phyloP scores from a whole-genome alignment of 306 rosid genomes.

The Purshia tridentata region DNA sequence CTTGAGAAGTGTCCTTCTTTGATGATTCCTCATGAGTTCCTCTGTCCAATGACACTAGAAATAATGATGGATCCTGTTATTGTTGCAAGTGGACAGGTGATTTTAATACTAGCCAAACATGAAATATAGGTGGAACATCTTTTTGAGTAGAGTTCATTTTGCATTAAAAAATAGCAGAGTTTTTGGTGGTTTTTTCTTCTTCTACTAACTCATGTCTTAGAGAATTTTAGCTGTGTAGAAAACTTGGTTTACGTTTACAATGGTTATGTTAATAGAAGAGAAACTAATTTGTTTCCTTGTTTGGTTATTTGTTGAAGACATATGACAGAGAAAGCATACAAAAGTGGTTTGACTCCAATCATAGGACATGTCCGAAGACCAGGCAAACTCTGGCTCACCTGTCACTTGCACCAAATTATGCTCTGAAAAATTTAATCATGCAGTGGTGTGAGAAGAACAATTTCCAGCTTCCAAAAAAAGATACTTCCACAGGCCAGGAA shows the following conservation, averaged over 20 bases:
- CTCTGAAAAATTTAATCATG: slow-evolving; percentile 48
- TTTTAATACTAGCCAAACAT: not conserved
- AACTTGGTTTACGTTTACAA: no score
- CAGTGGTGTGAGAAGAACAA: slow-evolving; percentile 71
- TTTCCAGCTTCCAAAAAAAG: slow-evolving; percentile 44
- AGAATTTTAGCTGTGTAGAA: no score
- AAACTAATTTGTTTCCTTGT: slow-evolving; percentile 16
- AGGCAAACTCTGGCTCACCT: slow-evolving; percentile 41
- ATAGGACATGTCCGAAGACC: slow-evolving; percentile 49
- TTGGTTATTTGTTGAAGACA: slow-evolving; percentile 40
- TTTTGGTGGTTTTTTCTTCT: no score
- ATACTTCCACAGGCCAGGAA: slow-evolving; percentile 22
- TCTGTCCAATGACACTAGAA: slow-evolving; percentile 72
- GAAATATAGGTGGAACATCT: not conserved
- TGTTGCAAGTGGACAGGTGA: slow-evolving; percentile 77
- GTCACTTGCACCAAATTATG: slow-evolving; percentile 39
- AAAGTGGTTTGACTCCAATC: slow-evolving; percentile 63
- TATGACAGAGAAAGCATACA: slow-evolving; percentile 77
- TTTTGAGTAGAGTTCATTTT: no score
- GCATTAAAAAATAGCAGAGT: no score
- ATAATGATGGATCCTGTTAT: slow-evolving; percentile 80
- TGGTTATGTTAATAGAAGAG: not conserved
- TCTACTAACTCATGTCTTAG: no score
- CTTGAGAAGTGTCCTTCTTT: slow-evolving; percentile 55
- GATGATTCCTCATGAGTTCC: slow-evolving; percentile 80